phyloP scores from a whole-genome alignment of 2,329 filamentous ascomycete genomes.

The Pleurostoma richardsiae region DNA sequence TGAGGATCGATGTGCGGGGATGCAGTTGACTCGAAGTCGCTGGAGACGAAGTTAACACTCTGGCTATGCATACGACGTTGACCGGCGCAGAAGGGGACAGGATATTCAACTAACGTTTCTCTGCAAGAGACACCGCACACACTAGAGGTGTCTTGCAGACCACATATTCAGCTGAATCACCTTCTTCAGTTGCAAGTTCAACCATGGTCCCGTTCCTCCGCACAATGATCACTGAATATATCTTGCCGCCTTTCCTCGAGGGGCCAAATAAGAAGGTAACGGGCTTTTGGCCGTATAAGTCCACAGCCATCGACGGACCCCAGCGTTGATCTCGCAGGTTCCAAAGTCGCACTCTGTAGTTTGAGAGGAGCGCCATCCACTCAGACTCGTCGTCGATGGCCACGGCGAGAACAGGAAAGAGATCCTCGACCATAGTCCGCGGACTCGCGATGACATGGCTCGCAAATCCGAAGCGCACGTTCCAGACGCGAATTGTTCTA shows the following conservation, averaged over 20 bases:
- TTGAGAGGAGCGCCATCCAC: conserved; percentile 63
- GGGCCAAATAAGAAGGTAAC: conserved; percentile 60
- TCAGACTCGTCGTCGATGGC: conserved; percentile 60
- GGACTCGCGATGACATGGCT: conserved; percentile 37
- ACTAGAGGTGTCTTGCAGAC: conserved; percentile 50
- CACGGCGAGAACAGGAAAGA: conserved; percentile 57
- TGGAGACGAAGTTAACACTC: conserved; percentile 1
- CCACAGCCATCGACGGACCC: conserved; percentile 47
- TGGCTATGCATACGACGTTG: too few species aligned
- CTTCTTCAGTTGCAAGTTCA: conserved; percentile 46
- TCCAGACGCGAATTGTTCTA: conserved; percentile 62
- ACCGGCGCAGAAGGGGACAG: neutral
- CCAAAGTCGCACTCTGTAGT: conserved; percentile 57
- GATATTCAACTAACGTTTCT: conserved; percentile 31
- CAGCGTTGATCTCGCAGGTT: conserved; percentile 52
- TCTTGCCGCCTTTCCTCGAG: conserved; percentile 20
- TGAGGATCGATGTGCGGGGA: conserved; percentile 32
- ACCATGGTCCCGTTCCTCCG: conserved; percentile 59
- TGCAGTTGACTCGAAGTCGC: conserved; percentile 12
- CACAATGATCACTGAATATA: conserved; percentile 53
- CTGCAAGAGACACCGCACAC: conserved; percentile 40
- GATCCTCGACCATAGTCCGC: conserved; percentile 27
- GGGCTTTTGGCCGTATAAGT: conserved; percentile 52
- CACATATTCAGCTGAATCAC: conserved; percentile 32
- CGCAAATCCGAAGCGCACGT: conserved; percentile 40